phyloP scores from a whole-genome alignment of 257 asterid genomes.

The Solanum neorickii region DNA sequence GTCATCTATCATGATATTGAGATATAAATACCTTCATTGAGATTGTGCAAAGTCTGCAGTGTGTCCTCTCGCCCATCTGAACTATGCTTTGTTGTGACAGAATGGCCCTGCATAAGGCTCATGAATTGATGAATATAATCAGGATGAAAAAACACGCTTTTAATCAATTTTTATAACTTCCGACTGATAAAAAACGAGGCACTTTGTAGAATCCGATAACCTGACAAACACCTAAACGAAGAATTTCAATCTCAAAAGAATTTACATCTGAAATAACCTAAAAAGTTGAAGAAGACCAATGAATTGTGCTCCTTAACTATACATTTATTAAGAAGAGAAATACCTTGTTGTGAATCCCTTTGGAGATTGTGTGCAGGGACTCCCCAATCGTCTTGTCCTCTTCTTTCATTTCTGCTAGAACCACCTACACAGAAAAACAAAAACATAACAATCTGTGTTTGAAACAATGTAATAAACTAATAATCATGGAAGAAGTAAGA shows the following conservation, averaged over 20 bases:
- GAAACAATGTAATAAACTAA: neutral
- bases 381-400: constrained; percentile 55
- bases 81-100: constrained; percentile 41
- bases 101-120: constrained; percentile 52
- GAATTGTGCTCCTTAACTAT: neutral
- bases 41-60: constrained; percentile 71
- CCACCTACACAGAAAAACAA: constrained; percentile 26
- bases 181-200: neutral
- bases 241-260: neutral
- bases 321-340: neutral
- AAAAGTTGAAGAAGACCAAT: neutral
- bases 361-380: constrained; percentile 62
- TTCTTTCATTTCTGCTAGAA: constrained; percentile 63
- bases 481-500: neutral
- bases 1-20: neutral
- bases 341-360: constrained; percentile 70
- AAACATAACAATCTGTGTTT: neutral
- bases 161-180: neutral
- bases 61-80: constrained; percentile 51
- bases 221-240: neutral
- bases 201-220: neutral
- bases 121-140: neutral
- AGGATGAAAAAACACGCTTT: neutral
- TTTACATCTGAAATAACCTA: neutral
- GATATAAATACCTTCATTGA: constrained; percentile 57